Conservation (phyloP, 2,329 filamentous ascomycete species). For the Paraconiothyrium brasiliense region DNA sequence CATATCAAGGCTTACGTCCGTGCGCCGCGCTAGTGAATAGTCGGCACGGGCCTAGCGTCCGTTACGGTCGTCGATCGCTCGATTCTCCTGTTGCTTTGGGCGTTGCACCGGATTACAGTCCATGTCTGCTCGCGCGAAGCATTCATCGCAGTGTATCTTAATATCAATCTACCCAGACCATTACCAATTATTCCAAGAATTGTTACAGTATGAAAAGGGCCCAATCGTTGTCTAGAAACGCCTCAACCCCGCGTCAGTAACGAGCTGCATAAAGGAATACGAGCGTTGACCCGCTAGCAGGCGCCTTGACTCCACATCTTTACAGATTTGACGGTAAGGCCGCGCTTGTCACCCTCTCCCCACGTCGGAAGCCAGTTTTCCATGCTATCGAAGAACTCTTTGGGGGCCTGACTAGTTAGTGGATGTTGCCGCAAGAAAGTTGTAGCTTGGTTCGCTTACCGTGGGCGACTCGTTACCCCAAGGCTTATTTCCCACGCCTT, state of each 20-base stretch:
- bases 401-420: slow-evolving; percentile 17
- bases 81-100: neutral
- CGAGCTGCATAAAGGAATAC: no score
- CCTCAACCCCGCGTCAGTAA: neutral
- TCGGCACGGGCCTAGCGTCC: slow-evolving; percentile 11
- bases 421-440: neutral
- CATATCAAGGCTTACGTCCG: slow-evolving; percentile 4
- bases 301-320: slow-evolving; percentile 57
- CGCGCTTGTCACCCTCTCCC: slow-evolving; percentile 64
- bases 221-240: neutral
- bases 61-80: slow-evolving; percentile 1
- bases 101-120: neutral
- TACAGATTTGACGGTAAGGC: slow-evolving; percentile 72
- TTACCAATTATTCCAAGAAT: neutral
- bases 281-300: slow-evolving; percentile 21
- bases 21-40: slow-evolving; percentile 3
- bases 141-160: neutral
- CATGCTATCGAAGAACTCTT: slow-evolving; percentile 34
- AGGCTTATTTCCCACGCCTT: slow-evolving; percentile 73
- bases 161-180: neutral
- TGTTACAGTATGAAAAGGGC: neutral
- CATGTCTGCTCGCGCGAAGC: neutral
- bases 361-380: slow-evolving; percentile 74
- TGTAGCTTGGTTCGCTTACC: slow-evolving; percentile 8
- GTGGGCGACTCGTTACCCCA: slow-evolving; percentile 60